Evolutionary conservation across 768 basidiomycete genomes (phyloP), one percentile per base, ranked within the genome.

Genomic region (Tylopilus cervinicoccineus): DNA sequence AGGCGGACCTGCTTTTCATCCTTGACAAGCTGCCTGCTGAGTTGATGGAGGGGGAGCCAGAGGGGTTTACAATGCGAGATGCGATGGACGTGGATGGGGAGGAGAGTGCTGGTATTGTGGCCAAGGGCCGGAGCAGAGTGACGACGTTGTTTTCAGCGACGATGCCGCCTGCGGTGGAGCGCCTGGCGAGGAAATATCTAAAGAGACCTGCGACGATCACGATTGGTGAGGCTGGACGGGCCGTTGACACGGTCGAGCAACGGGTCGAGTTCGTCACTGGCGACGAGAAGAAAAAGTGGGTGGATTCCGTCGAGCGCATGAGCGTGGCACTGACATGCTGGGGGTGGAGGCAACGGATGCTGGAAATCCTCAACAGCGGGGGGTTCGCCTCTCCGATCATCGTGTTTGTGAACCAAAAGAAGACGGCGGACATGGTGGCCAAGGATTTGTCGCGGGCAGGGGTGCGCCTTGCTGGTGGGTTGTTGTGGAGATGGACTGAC

Each of bases 391-490:
- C 96, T 16, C 96, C 96, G 5, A 98, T 99, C 58, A 99, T 99
- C 54, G 89, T 93, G 17, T 99, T 98, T 70, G 94, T 97, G 74
- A 98, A 98, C 67, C 94, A 98, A 70, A 99, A 99, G 77, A 96
- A 97, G 77, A 95, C 93, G 12, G 95, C 94, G 43, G 96, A 99
- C 65, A 91, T 93, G 85, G 92, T 99, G 28, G 87, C 92, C 32
- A 94, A 94, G 66, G 94, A 97, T 62, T 74, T 99, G 2, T 84
- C 85, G 41, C 88, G 93, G 44, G 91, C 85, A 33, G 88, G 90
- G 19, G 88, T 94, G 66, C 34, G 88, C 79, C 20, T 33, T 41
- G n/a, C 38, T 22, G 46, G 28, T 32, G 13, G 13, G 36, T 17
- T 34, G 11, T 22, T 22, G 17, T 43, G 7, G 47, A 36, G 44